These are phyloP conservation scores for Colletotrichum gloeosporioides DNA, from an alignment of 2,329 filamentous ascomycete species.

Conservation along the genomic window DNA sequence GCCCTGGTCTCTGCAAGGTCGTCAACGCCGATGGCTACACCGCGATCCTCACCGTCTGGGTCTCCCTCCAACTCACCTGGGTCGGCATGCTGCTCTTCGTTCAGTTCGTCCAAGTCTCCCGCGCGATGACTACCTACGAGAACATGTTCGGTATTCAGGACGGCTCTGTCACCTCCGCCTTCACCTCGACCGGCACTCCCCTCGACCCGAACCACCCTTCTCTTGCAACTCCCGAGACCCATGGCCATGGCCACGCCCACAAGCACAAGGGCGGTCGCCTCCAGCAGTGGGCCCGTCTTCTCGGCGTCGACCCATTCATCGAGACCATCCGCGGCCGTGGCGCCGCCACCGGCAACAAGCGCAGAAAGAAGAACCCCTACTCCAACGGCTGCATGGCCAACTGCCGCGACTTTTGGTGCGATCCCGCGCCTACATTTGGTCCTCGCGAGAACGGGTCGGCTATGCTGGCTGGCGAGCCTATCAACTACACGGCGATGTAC, in stretches of 20 bases:
- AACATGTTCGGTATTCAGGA: constrained; percentile 86
- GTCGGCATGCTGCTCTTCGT: constrained; percentile 96
- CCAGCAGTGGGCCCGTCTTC: constrained; percentile 80
- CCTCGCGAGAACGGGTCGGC: constrained; percentile 76
- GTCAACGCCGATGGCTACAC: constrained; percentile 86
- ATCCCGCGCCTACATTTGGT: constrained; percentile 82
- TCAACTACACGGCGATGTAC: constrained; percentile 92
- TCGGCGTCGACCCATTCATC: constrained; percentile 93
- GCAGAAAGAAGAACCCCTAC: constrained; percentile 79
- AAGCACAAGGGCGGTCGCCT: constrained; percentile 70
- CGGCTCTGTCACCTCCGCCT: constrained; percentile 70
- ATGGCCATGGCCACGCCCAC: constrained; percentile 47
- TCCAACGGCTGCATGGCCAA: constrained; percentile 84
- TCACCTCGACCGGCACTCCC: constrained; percentile 79
- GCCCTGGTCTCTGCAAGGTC: constrained; percentile 75
- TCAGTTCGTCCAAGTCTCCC: constrained; percentile 89
- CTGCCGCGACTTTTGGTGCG: constrained; percentile 96
- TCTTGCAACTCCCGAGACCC: constrained; percentile 56
- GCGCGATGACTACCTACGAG: constrained; percentile 95
- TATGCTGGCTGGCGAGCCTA: constrained; percentile 75
- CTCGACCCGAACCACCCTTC: constrained; percentile 71
- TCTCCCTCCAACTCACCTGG: constrained; percentile 86
- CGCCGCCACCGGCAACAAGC: constrained; percentile 63
- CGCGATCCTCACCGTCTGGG: constrained; percentile 80
- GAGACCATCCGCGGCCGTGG: constrained; percentile 87